Evolutionary conservation across 1,139 yeast species (phyloP).

Genomic region (Barnettozyma hawaiiensis): DNA sequence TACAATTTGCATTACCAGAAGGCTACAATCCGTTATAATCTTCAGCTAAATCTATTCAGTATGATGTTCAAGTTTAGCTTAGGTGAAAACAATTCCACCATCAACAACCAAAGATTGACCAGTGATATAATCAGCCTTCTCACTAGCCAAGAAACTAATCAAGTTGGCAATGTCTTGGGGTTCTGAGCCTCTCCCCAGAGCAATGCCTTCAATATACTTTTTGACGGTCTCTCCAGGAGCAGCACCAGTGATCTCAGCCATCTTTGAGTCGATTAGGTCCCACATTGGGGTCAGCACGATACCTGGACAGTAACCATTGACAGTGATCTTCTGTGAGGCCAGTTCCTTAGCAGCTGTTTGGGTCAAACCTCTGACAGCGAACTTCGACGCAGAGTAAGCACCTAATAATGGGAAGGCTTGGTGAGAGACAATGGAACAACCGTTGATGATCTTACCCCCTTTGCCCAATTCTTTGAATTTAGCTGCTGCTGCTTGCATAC

Average conservation of each 20-base stretch:
- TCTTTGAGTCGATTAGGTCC: constrained; percentile 26
- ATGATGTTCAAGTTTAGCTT: not conserved
- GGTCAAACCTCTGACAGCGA: constrained; percentile 28
- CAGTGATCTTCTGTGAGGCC: constrained; percentile 26
- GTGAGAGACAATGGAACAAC: constrained; percentile 27
- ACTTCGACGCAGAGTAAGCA: constrained; percentile 27
- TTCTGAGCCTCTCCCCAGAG: constrained; percentile 24
- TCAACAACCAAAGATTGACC: constrained; percentile 40
- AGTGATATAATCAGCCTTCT: constrained; percentile 39
- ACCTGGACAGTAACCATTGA: constrained; percentile 29
- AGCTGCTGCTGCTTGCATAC: constrained; percentile 31
- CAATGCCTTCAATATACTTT: constrained; percentile 21
- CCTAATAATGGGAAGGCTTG: constrained; percentile 22
- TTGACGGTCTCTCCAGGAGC: constrained; percentile 23
- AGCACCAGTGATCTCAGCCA: constrained; percentile 21
- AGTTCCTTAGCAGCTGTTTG: constrained; percentile 30
- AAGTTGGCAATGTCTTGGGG: constrained; percentile 27
- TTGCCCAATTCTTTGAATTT: constrained; percentile 24
- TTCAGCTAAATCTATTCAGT: not conserved
- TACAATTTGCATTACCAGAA: not conserved
- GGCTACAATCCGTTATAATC: not conserved
- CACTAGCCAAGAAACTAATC: constrained; percentile 32
- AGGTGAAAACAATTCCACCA: constrained; percentile 33
- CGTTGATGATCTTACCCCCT: constrained; percentile 30
- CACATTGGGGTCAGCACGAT: constrained; percentile 29